A percentile compares a stretch with the other conserved stretches of the same genome.
Evolutionary conservation across 768 basidiomycete species (phyloP).

Genomic region (Rhodotorula diobovata): DNA sequence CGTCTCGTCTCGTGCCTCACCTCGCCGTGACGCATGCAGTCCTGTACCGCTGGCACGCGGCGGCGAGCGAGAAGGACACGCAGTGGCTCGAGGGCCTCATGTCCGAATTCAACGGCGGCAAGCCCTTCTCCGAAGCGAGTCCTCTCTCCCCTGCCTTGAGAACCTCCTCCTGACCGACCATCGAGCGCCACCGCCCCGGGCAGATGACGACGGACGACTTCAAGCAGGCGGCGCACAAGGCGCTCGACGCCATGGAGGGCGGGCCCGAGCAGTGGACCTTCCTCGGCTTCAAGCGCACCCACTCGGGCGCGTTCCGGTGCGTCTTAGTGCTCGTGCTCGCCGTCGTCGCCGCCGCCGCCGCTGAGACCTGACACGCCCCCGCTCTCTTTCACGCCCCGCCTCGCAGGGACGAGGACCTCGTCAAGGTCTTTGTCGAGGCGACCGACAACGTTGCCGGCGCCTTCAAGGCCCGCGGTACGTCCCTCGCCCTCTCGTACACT

Average conservation of each 20-base stretch:
- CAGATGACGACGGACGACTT: conserved; percentile 26
- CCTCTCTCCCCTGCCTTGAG: neutral
- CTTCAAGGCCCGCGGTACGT: conserved; percentile 31
- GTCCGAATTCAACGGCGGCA: conserved; percentile 31
- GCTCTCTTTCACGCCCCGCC: too few species aligned
- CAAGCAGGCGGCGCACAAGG: neutral
- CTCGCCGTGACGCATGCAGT: neutral
- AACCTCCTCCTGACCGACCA: too few species aligned
- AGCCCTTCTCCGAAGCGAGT: conserved; percentile 18
- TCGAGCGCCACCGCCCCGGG: too few species aligned
- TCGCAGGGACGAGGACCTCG: conserved; percentile 30
- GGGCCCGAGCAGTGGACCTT: conserved; percentile 18
- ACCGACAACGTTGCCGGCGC: conserved; percentile 26
- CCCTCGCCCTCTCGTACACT: neutral
- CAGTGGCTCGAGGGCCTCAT: conserved; percentile 53
- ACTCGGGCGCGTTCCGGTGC: conserved; percentile 8
- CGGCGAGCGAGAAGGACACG: conserved; percentile 46
- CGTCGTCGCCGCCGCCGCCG: too few species aligned
- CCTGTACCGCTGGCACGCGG: conserved; percentile 45
- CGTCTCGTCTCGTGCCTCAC: neutral
- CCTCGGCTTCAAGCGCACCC: conserved; percentile 15
- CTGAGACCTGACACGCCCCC: neutral
- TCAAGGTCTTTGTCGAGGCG: conserved; percentile 16
- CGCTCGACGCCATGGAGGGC: conserved; percentile 2
- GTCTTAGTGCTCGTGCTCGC: neutral